phyloP scores from a whole-genome alignment of 2,329 filamentous ascomycete genomes.

The Colletotrichum cuscutae region DNA sequence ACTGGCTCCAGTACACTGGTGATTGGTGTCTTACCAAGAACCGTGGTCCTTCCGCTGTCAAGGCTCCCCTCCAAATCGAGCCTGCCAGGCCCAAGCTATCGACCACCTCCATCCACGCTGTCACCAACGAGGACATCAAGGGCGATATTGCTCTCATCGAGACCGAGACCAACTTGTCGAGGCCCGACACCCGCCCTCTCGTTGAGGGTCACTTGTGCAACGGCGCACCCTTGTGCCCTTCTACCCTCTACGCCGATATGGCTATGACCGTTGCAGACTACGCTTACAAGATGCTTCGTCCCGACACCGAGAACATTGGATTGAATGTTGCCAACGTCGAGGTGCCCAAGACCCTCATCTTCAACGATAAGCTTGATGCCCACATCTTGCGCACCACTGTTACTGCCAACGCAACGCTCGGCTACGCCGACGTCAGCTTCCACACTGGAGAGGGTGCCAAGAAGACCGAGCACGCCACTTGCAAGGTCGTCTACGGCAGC shows the following conservation, averaged over 20 bases:
- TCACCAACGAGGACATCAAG: conserved; percentile 71
- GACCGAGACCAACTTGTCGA: conserved; percentile 73
- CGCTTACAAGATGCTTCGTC: conserved; percentile 70
- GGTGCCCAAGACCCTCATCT: conserved; percentile 76
- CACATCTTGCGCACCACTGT: conserved; percentile 72
- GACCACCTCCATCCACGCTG: conserved; percentile 73
- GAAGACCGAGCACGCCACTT: conserved; percentile 70
- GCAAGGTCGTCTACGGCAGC: conserved; percentile 68
- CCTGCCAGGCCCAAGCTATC: conserved; percentile 66
- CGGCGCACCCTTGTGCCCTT: conserved; percentile 73
- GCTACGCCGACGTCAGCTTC: conserved; percentile 66
- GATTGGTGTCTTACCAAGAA: conserved; percentile 80
- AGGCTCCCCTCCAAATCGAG: conserved; percentile 42
- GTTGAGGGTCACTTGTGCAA: conserved; percentile 76
- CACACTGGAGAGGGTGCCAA: conserved; percentile 68
- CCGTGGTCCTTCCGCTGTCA: conserved; percentile 57
- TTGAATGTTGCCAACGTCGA: conserved; percentile 75
- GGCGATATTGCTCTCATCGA: conserved; percentile 68
- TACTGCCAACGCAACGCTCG: conserved; percentile 66
- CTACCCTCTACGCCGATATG: conserved; percentile 68
- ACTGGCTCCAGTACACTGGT: conserved; percentile 72
- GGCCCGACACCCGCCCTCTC: conserved; percentile 68
- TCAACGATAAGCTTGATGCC: conserved; percentile 53
- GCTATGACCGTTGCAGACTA: conserved; percentile 72
- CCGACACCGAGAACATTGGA: conserved; percentile 64